These are phyloP conservation scores for Durio zibethinus DNA, from an alignment of 345 rosid genomes.

Conservation along the genomic window DNA sequence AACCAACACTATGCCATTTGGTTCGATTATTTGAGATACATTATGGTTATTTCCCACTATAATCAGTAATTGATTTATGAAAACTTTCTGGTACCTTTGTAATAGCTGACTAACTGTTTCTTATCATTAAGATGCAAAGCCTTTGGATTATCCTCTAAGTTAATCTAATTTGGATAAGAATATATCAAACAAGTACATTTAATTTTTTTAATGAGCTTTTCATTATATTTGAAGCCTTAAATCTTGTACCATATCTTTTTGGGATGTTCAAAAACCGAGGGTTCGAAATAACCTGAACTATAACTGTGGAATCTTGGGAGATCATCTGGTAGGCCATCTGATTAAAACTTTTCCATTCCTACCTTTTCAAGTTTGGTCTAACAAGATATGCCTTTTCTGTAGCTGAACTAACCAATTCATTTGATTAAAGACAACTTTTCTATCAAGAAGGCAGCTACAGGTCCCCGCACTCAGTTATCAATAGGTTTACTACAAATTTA, in stretches of 20 bases:
- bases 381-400: background rate
- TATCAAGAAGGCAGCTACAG: background rate
- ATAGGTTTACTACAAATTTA: background rate
- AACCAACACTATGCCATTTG: background rate
- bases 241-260: background rate
- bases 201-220: background rate
- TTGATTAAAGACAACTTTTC: background rate
- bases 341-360: background rate
- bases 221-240: background rate
- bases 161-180: background rate
- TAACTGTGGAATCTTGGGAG: background rate
- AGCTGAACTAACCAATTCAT: background rate
- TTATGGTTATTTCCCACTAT: conserved; percentile 7
- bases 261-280: background rate
- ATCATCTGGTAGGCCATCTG: background rate
- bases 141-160: background rate
- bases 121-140: background rate
- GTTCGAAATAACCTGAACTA: background rate
- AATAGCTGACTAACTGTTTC: background rate
- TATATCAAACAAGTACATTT: background rate
- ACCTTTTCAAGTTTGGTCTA: conserved; percentile 1
- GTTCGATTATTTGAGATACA: conserved; percentile 1
- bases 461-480: conserved; percentile 2
- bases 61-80: background rate
- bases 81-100: background rate